These are phyloP conservation scores for Senecio squalidus DNA, from an alignment of 140 eudicot genomes.

Conservation along the genomic window DNA sequence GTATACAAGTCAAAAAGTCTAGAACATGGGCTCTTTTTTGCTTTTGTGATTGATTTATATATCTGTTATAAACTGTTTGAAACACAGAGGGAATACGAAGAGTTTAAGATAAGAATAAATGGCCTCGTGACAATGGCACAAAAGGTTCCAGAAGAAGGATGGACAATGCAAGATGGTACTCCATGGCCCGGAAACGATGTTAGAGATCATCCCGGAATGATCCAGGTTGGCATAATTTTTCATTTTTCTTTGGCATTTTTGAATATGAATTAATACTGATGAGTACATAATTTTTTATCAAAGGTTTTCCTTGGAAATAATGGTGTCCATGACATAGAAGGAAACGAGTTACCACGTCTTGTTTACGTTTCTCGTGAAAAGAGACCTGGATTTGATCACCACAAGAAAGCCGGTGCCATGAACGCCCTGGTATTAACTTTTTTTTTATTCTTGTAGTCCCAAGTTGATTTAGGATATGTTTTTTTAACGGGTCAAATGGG, in stretches of 20 bases:
- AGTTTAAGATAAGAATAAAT: conserved; percentile 82
- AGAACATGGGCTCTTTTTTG: background rate
- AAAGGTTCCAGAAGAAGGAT: conserved; percentile 98
- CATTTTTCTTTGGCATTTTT: background rate
- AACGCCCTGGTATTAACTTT: conserved; percentile 66
- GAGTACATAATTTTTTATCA: background rate
- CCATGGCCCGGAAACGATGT: conserved; percentile 99
- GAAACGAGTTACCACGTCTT: conserved; percentile 89
- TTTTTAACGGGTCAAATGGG: conserved; percentile 6
- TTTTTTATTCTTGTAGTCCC: conserved; percentile 1
- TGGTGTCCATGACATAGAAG: conserved; percentile 86
- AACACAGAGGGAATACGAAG: conserved; percentile 89
- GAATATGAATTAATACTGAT: background rate
- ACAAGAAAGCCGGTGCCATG: conserved; percentile 99
- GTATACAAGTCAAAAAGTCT: conserved; percentile 4
- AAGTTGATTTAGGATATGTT: background rate
- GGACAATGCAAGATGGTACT: conserved; percentile 99
- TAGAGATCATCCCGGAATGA: conserved; percentile 99
- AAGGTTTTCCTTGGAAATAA: conserved; percentile 87
- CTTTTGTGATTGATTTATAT: background rate
- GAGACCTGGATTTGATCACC: conserved; percentile 98
- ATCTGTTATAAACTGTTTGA: conserved; percentile 4
- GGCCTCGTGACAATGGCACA: conserved; percentile 88
- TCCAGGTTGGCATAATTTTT: conserved; percentile 48
- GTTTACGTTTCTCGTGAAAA: conserved; percentile 99